Percentiles rank a stretch among this genome's conserved stretches.
Conservation (phyloP, 164 flowering plant genomes). For the Tetracentron sinense region DNA sequence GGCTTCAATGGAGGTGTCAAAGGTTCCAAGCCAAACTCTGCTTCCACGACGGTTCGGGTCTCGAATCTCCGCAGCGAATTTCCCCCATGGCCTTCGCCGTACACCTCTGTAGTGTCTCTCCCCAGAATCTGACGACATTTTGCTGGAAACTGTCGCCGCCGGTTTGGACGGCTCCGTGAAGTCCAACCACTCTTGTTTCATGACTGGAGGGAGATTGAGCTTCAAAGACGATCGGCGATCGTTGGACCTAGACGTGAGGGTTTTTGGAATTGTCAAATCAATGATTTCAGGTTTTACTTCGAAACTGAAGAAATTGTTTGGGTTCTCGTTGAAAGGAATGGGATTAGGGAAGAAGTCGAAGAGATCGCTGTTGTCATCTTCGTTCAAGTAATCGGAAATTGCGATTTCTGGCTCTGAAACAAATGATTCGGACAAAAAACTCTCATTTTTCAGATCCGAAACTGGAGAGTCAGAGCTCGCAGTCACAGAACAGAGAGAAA, state of each 20-base stretch:
- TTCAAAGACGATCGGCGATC: conserved; percentile 28
- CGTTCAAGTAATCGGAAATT: conserved; percentile 6
- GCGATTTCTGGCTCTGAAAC: neutral
- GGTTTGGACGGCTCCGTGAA: neutral
- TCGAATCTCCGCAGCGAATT: conserved; percentile 47
- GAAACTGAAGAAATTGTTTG: neutral
- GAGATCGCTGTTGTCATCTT: neutral
- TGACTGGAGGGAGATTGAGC: conserved; percentile 19
- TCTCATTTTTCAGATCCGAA: no score
- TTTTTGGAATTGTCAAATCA: neutral
- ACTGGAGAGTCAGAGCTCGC: no score
- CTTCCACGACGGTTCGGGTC: conserved; percentile 34
- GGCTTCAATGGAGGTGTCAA: conserved; percentile 43
- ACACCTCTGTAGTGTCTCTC: conserved; percentile 44
- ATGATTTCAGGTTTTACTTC: conserved; percentile 3
- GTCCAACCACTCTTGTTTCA: conserved; percentile 11
- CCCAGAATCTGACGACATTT: conserved; percentile 2
- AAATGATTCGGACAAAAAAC: neutral
- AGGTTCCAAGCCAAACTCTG: conserved; percentile 47
- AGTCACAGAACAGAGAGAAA: no score
- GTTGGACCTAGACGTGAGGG: neutral
- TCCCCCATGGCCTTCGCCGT: conserved; percentile 43
- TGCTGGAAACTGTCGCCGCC: conserved; percentile 1
- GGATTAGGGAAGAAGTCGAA: neutral
- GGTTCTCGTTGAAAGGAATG: neutral